A percentile compares a stretch with the other conserved stretches of the same genome.
Evolutionary conservation across 495 filamentous ascomycete species (phyloP).

Genomic region (Mytilinidion resinicola): DNA sequence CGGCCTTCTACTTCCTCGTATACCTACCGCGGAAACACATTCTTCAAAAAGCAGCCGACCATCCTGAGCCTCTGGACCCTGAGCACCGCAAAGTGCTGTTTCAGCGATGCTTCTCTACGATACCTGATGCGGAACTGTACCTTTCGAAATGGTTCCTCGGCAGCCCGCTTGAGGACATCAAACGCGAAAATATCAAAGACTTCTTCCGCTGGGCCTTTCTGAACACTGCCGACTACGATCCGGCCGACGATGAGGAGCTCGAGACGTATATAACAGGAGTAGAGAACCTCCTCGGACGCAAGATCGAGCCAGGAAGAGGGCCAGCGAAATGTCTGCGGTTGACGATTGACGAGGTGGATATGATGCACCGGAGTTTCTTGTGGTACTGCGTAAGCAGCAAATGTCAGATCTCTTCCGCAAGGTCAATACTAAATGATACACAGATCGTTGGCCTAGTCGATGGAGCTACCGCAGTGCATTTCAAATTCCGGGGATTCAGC

Average conservation of each 20-base stretch:
- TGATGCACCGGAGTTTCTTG: constrained; percentile 52
- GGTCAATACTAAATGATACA: not conserved
- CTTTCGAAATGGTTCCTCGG: constrained; percentile 58
- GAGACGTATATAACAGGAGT: constrained; percentile 47
- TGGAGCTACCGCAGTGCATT: constrained; percentile 42
- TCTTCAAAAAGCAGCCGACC: constrained; percentile 46
- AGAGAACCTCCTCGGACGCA: constrained; percentile 45
- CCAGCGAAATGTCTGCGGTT: constrained; percentile 50
- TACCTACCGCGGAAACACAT: constrained; percentile 48
- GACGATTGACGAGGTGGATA: constrained; percentile 57
- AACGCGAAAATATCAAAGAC: constrained; percentile 58
- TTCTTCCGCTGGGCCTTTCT: constrained; percentile 60
- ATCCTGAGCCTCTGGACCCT: constrained; percentile 45
- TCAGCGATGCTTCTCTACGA: constrained; percentile 46
- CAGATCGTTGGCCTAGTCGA: constrained; percentile 42
- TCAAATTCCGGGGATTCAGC: constrained; percentile 38
- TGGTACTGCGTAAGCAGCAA: constrained; percentile 53
- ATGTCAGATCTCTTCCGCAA: not conserved
- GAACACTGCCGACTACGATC: constrained; percentile 30
- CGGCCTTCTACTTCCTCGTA: constrained; percentile 48
- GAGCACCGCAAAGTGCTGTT: constrained; percentile 46
- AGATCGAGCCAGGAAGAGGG: constrained; percentile 47
- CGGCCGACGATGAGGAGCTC: constrained; percentile 50
- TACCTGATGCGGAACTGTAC: constrained; percentile 51
- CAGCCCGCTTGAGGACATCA: constrained; percentile 52